phyloP scores from a whole-genome alignment of 2,329 filamentous ascomycete genomes.

The Colletotrichum shisoi region DNA sequence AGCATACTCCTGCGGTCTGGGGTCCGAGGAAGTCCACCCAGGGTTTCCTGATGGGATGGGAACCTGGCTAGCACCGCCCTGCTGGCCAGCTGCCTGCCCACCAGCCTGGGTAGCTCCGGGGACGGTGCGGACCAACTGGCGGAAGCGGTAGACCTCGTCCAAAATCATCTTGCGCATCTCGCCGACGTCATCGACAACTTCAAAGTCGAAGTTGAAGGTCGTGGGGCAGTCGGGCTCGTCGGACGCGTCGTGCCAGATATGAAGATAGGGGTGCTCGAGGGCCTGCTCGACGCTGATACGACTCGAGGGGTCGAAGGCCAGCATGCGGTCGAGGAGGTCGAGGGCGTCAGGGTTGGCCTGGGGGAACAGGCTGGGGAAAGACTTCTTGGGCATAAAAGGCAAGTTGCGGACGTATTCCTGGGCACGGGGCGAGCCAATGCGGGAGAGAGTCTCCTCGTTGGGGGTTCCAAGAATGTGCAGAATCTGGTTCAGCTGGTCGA shows the following conservation, averaged over 20 bases:
- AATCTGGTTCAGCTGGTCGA: conserved; percentile 99
- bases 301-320: conserved; percentile 92
- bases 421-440: conserved; percentile 92
- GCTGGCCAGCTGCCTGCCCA: conserved; percentile 46
- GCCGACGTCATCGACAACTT: conserved; percentile 91
- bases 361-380: conserved; percentile 87
- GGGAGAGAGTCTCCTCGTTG: conserved; percentile 89
- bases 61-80: conserved; percentile 55
- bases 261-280: conserved; percentile 92
- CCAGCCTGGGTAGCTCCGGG: conserved; percentile 50
- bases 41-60: conserved; percentile 60
- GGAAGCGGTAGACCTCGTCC: conserved; percentile 90
- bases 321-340: conserved; percentile 94
- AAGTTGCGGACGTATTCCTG: conserved; percentile 99
- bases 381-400: conserved; percentile 91
- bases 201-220: conserved; percentile 98
- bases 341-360: conserved; percentile 95
- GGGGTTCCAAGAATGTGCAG: conserved; percentile 97
- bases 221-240: conserved; percentile 94
- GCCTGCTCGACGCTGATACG: conserved; percentile 95
- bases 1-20: conserved; percentile 66
- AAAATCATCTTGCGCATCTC: conserved; percentile 98
- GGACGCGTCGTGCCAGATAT: conserved; percentile 97
- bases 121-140: conserved; percentile 65
- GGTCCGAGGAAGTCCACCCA: conserved; percentile 68